These are phyloP conservation scores for Ochetophila trinervis DNA, from an alignment of 306 rosid species.

Conservation along the genomic window DNA sequence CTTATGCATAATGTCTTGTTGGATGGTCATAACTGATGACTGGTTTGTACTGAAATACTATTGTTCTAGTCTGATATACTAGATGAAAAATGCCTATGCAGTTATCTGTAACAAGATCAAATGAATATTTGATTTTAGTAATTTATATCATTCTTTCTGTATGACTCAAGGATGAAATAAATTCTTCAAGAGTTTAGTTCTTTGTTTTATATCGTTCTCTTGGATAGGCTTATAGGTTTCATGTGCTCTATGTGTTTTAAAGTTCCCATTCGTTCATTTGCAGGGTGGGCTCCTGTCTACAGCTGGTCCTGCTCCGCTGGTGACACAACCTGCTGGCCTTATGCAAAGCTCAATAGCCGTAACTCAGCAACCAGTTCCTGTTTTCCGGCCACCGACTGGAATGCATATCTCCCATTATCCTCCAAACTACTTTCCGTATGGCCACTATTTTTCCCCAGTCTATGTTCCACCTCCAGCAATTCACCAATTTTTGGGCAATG, in stretches of 20 bases:
- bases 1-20: too few relatives aligned
- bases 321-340: slow-evolving; percentile 80
- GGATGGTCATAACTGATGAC: too few relatives aligned
- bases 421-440: slow-evolving; percentile 82
- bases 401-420: slow-evolving; percentile 85
- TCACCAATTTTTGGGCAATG: slow-evolving; percentile 87
- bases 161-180: too few relatives aligned
- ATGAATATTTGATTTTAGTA: too few relatives aligned
- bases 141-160: too few relatives aligned
- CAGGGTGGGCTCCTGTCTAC: slow-evolving; percentile 83
- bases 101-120: too few relatives aligned
- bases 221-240: background rate
- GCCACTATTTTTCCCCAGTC: slow-evolving; percentile 76
- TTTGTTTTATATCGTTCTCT: background rate
- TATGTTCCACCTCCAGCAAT: slow-evolving; percentile 82
- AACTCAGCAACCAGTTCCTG: slow-evolving; percentile 86
- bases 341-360: slow-evolving; percentile 86
- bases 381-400: slow-evolving; percentile 79
- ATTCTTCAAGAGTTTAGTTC: too few relatives aligned
- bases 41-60: too few relatives aligned
- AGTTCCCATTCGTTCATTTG: slow-evolving; percentile 32
- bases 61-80: too few relatives aligned
- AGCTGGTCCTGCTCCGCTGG: slow-evolving; percentile 67
- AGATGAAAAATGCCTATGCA: too few relatives aligned
- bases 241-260: slow-evolving; percentile 9